Base-by-base conservation (phyloP, 345 rosid species). In the Hibiscus tridactylites region DNA sequence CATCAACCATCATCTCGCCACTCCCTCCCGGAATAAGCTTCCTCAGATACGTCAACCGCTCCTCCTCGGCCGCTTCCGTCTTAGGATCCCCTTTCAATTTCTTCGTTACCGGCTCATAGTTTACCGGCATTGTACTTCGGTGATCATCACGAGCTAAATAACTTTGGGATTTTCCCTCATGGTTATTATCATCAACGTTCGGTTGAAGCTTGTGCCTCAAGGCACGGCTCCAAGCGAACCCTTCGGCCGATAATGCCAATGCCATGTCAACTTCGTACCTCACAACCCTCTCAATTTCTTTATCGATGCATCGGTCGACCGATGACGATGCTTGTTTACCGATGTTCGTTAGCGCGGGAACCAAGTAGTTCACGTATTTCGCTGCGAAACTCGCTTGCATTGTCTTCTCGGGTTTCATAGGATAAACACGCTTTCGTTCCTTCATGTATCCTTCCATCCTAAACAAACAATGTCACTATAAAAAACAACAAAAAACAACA, bases 211-310 rank as follows among this genome's bases (percentile, higher is more conserved):
- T 78, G 9, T 65, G 24, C 60, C 60, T 70, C 63, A 83, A 74
- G 79, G 80, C 78, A 68, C 59, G 84, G 21, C 82, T 83, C 86
- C 86, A 80, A 3, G 80, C 75, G n/a, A 76, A 83, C 33, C 78
- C 76, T 71, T 76, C 76, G 49, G 84, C 50, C 8, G 86, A 80
- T 61, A 78, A 54, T 16, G 75, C 84, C 31, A 83, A 76, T 50
- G 86, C 82, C 82, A 76, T 78, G 75, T 83, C 80, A 3, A 78
- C 79, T 80, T 83, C 84, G 69, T 78, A 73, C 70, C 76, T 80
- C 73, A 83, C 78, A 29, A 64, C 76, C 72, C 77, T 61, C 73
- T 74, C 31, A 13, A 65, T 26, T 71, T 65, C 71, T 47, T 16
- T 11, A 16, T 31, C 61, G 61, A 4, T 19, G 11, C 52, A 5